Base-by-base conservation (phyloP, 2,329 filamentous ascomycete species). In the Pyricularia sp. region DNA sequence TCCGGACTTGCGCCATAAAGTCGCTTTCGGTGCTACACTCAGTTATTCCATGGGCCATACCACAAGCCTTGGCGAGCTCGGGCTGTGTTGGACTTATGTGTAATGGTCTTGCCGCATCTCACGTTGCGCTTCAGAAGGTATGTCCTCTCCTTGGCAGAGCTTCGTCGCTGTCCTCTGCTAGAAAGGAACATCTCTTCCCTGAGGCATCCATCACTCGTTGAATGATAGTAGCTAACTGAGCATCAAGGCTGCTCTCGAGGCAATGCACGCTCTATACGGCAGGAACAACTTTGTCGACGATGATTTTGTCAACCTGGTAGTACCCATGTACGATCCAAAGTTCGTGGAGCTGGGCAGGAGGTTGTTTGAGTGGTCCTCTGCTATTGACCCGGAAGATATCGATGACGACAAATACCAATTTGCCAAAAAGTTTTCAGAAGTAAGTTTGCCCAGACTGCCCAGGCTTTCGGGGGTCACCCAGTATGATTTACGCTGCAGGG, bases 381-480 rank as follows among this genome's bases (percentile, higher is more conserved):
- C 88, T 12, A 89, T 94, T 63, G 90, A 93, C 72, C 86, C 92
- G 3, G 87, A 92, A 70, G 90, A 97, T 73, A 88, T 97, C 70
- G 92, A 97, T 72, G 93, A 97, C 75, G 90, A 93, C 75, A 96
- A 93, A 76, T 98, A 99, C 77, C 88, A 92, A 69, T 88, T 97
- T 73, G 89, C 92, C 59, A 98, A 98, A 81, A 97, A 97, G 79
- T 87, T 98, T 65, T 93, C 94, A 0, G 95, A 99, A 86, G 92
- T 93, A 84, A 72, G 80, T 65, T 50, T 33, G 50, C 55, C 42
- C 59, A 72, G 23, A 23, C 66, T 70, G 71, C 70, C 67, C 12
- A 26, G 68, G 9, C 12, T 9, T 33, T 25, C 10, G 31, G 65
- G 23, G 25, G 11, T 23, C 17, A 33, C 26, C n/a, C 33, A 50